Percentiles rank a stretch among this genome's conserved stretches.
phyloP scores from a whole-genome alignment of 2,329 filamentous ascomycete species.

The Mycosphaerella sp. region DNA sequence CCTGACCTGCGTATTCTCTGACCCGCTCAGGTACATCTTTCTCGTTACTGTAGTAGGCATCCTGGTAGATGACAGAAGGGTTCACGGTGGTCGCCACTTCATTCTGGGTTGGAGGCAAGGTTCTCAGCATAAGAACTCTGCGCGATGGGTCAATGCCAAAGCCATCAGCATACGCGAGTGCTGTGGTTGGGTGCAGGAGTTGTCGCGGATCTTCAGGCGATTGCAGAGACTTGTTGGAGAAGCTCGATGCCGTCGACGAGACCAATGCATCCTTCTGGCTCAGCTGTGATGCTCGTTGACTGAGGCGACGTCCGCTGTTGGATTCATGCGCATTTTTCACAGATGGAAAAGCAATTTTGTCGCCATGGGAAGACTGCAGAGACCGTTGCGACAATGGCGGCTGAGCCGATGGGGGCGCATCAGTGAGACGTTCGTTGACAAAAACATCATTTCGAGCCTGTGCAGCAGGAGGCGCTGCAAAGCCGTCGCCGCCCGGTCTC shows the following conservation, averaged over 20 bases:
- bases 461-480: slow-evolving; percentile 12
- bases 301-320: slow-evolving; percentile 56
- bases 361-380: slow-evolving; percentile 36
- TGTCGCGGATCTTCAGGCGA: not conserved
- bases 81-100: slow-evolving; percentile 53
- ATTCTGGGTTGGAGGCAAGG: slow-evolving; percentile 38
- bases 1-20: slow-evolving; percentile 79
- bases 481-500: slow-evolving; percentile 10
- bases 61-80: slow-evolving; percentile 70
- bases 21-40: slow-evolving; percentile 69
- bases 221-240: not conserved
- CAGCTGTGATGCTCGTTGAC: slow-evolving; percentile 44
- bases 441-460: slow-evolving; percentile 1
- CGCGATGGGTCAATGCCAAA: slow-evolving; percentile 19
- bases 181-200: not conserved
- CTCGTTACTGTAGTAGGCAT: slow-evolving; percentile 79
- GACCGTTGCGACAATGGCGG: slow-evolving; percentile 26
- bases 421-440: not conserved
- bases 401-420: slow-evolving; percentile 13
- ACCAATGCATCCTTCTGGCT: slow-evolving; percentile 7
- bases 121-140: slow-evolving; percentile 33
- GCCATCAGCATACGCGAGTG: slow-evolving; percentile 20
- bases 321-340: slow-evolving; percentile 70
- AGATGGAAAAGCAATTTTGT: slow-evolving; percentile 60
- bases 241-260: not conserved